A percentile compares a stretch with the other conserved stretches of the same genome.
These are phyloP conservation scores for Tetragonia tetragonoides DNA, from an alignment of 148 eudicot species.

Conservation along the genomic window DNA sequence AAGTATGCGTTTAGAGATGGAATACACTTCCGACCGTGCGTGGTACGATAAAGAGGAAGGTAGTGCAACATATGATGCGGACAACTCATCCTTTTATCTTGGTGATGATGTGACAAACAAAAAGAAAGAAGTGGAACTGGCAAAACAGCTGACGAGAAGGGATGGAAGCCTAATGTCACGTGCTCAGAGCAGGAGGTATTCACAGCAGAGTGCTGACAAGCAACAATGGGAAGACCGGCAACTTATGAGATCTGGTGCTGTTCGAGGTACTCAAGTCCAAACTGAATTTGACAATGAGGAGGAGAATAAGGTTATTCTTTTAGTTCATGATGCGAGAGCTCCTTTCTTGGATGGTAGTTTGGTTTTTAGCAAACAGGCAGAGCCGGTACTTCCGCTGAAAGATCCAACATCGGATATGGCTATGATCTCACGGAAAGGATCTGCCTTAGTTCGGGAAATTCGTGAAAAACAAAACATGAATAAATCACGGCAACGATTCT, in stretches of 20 bases:
- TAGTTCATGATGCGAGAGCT: conserved; percentile 94
- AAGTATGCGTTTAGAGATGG: conserved; percentile 92
- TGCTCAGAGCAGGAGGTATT: conserved; percentile 88
- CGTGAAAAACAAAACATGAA: conserved; percentile 87
- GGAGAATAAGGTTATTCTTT: conserved; percentile 83
- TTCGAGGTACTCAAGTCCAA: conserved; percentile 87
- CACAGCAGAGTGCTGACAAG: conserved; percentile 90
- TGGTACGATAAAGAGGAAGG: conserved; percentile 99
- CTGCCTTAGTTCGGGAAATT: conserved; percentile 75
- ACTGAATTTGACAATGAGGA: conserved; percentile 98
- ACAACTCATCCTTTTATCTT: conserved; percentile 66
- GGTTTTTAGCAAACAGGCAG: conserved; percentile 94
- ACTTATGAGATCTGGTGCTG: conserved; percentile 95
- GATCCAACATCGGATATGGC: conserved; percentile 99
- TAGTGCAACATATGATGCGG: conserved; percentile 59
- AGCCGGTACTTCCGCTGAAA: conserved; percentile 87
- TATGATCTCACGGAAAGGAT: conserved; percentile 93
- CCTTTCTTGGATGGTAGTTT: conserved; percentile 95
- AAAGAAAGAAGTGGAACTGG: conserved; percentile 83
- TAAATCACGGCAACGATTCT: conserved; percentile 94
- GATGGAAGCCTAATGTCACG: conserved; percentile 93
- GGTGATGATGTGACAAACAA: conserved; percentile 74
- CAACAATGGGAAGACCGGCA: conserved; percentile 98
- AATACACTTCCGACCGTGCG: conserved; percentile 84
- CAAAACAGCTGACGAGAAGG: conserved; percentile 73